These are phyloP conservation scores for Aureobasidium pullulans DNA, from an alignment of 2,329 filamentous ascomycete genomes.

Conservation along the genomic window DNA sequence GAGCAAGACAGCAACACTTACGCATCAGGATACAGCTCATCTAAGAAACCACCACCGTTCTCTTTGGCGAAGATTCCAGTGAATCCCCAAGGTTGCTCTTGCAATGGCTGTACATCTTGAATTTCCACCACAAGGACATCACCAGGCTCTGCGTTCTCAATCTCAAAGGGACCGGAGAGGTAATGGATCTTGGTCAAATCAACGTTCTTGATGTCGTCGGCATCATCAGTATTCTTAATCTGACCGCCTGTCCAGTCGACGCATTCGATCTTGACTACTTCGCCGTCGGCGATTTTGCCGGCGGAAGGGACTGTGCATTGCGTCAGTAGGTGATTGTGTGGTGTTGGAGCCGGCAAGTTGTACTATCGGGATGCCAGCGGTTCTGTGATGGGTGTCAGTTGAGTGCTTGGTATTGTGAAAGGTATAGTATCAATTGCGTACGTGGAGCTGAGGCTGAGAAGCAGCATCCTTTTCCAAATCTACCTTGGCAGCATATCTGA, in stretches of 20 bases:
- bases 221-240: slow-evolving; percentile 80
- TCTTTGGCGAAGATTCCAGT: slow-evolving; percentile 71
- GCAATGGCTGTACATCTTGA: slow-evolving; percentile 83
- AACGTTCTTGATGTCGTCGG: slow-evolving; percentile 79
- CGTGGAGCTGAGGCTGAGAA: slow-evolving; percentile 64
- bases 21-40: slow-evolving; percentile 79
- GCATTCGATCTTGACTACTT: slow-evolving; percentile 91
- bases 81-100: slow-evolving; percentile 84
- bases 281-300: slow-evolving; percentile 68
- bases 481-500: slow-evolving; percentile 67
- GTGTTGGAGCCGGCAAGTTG: slow-evolving; percentile 17
- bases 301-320: slow-evolving; percentile 59
- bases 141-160: slow-evolving; percentile 76
- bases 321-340: not conserved
- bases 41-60: slow-evolving; percentile 83
- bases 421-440: slow-evolving; percentile 34
- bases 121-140: slow-evolving; percentile 84
- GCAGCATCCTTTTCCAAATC: slow-evolving; percentile 63
- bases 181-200: slow-evolving; percentile 83
- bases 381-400: slow-evolving; percentile 54
- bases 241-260: slow-evolving; percentile 71
- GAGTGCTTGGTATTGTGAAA: not conserved
- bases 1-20: slow-evolving; percentile 34
- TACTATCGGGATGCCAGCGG: slow-evolving; percentile 87
- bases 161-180: slow-evolving; percentile 79